These are phyloP conservation scores for Catharanthus roseus DNA, from an alignment of 257 asterid species.

Conservation along the genomic window DNA sequence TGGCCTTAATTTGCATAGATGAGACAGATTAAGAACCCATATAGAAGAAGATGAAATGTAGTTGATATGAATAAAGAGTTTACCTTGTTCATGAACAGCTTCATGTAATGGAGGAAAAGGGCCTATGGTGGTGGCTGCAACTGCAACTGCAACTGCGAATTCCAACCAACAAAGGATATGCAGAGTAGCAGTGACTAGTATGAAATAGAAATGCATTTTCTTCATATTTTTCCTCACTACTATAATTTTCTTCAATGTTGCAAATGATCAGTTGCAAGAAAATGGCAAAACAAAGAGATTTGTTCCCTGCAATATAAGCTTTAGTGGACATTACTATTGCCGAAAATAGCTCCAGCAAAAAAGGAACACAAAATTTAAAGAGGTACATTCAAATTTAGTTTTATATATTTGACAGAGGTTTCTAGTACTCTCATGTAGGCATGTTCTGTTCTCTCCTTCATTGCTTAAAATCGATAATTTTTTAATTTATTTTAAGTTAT, in stretches of 20 bases:
- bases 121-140: neutral
- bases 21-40: neutral
- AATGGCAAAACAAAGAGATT: neutral
- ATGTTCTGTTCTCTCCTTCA: too few species aligned
- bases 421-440: too few species aligned
- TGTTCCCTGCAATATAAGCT: neutral
- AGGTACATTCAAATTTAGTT: too few species aligned
- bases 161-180: conserved; percentile 4
- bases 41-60: neutral
- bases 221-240: too few species aligned
- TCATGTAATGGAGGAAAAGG: conserved; percentile 1
- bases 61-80: neutral
- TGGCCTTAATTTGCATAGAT: neutral
- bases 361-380: too few species aligned
- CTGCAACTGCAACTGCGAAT: too few species aligned
- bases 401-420: too few species aligned
- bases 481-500: too few species aligned
- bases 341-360: too few species aligned
- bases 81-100: conserved; percentile 3
- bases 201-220: conserved; percentile 10
- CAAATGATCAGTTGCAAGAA: neutral
- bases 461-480: too few species aligned
- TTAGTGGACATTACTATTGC: too few species aligned
- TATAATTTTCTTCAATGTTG: too few species aligned
- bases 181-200: neutral